These are phyloP conservation scores for Debaryomycetaceae sp. DNA, from an alignment of 1,139 yeast genomes.

Conservation along the genomic window DNA sequence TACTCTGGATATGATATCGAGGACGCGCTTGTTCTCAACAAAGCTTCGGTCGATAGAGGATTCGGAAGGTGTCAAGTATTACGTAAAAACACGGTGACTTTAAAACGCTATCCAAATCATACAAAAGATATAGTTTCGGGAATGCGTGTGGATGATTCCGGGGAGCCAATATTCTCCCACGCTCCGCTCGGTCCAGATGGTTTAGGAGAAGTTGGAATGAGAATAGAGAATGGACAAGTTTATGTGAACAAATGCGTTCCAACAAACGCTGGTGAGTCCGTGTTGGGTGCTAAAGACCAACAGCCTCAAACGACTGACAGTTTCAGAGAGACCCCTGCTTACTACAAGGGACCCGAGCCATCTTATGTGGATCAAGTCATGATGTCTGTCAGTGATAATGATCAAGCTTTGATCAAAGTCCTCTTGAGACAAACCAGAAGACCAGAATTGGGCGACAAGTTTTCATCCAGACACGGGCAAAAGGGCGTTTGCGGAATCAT, in stretches of 20 bases:
- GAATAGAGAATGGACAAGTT: conserved; percentile 88
- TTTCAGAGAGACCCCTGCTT: conserved; percentile 87
- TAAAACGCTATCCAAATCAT: conserved; percentile 91
- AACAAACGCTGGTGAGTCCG: conserved; percentile 75
- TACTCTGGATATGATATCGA: conserved; percentile 99
- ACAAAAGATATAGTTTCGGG: conserved; percentile 89
- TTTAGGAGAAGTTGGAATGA: conserved; percentile 91
- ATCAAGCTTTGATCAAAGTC: conserved; percentile 90
- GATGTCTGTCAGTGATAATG: conserved; percentile 95
- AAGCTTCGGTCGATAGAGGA: conserved; percentile 92
- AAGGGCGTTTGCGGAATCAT: conserved; percentile 99
- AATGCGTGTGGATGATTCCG: conserved; percentile 79
- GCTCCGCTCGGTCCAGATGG: conserved; percentile 91
- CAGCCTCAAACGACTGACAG: conserved; percentile 41
- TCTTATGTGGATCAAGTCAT: conserved; percentile 94
- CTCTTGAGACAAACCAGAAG: conserved; percentile 92
- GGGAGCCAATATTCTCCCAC: conserved; percentile 83
- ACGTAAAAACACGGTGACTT: conserved; percentile 82
- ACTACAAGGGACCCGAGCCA: conserved; percentile 93
- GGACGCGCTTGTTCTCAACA: conserved; percentile 94
- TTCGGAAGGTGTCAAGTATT: conserved; percentile 98
- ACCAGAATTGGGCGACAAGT: conserved; percentile 97
- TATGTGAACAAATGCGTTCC: conserved; percentile 93
- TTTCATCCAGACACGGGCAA: conserved; percentile 96
- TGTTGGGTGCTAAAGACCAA: conserved; percentile 43